Percentiles rank a stretch among this genome's conserved stretches.
phyloP scores from a whole-genome alignment of 2,329 filamentous ascomycete species.

The Pseudopithomyces chartarum region DNA sequence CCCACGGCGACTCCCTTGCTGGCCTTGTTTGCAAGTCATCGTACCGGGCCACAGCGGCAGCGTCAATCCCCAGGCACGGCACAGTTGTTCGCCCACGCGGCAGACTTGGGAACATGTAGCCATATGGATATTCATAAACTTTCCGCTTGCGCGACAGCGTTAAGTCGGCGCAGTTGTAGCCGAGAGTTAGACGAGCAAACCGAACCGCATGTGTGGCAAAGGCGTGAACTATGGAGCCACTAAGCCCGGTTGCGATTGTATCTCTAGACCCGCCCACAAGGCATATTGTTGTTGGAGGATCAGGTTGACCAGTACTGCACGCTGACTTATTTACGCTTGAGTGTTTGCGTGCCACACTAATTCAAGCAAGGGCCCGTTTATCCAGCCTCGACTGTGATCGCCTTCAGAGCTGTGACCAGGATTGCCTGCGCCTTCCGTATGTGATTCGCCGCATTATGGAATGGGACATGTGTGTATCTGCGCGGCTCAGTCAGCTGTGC shows the following conservation, averaged over 20 bases:
- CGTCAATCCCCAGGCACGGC: too few species aligned
- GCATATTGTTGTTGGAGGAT: conserved; percentile 17
- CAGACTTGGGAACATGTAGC: background rate
- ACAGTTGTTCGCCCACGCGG: too few species aligned
- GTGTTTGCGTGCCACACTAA: conserved; percentile 29
- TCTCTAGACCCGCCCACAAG: conserved; percentile 26
- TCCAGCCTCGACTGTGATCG: conserved; percentile 25
- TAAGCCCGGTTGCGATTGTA: conserved; percentile 17
- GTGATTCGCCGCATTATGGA: conserved; percentile 5
- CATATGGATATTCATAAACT: background rate
- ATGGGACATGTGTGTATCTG: conserved; percentile 23
- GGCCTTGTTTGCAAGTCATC: background rate
- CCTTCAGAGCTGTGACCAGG: conserved; percentile 18
- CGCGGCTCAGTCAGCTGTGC: conserved; percentile 36
- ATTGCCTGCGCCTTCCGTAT: conserved; percentile 1
- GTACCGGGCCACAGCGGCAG: too few species aligned
- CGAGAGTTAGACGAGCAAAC: conserved; percentile 3
- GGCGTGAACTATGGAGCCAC: conserved; percentile 22
- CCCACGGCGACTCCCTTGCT: conserved; percentile 7
- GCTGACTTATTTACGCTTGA: conserved; percentile 31
- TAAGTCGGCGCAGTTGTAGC: background rate
- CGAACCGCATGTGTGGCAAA: conserved; percentile 32
- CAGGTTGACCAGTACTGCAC: conserved; percentile 19
- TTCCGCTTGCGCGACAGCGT: background rate
- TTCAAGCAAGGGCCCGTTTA: conserved; percentile 18